A percentile compares a stretch with the other conserved stretches of the same genome.
phyloP scores from a whole-genome alignment of 1,284 basidiomycete genomes.

The Coniophora puteana region DNA sequence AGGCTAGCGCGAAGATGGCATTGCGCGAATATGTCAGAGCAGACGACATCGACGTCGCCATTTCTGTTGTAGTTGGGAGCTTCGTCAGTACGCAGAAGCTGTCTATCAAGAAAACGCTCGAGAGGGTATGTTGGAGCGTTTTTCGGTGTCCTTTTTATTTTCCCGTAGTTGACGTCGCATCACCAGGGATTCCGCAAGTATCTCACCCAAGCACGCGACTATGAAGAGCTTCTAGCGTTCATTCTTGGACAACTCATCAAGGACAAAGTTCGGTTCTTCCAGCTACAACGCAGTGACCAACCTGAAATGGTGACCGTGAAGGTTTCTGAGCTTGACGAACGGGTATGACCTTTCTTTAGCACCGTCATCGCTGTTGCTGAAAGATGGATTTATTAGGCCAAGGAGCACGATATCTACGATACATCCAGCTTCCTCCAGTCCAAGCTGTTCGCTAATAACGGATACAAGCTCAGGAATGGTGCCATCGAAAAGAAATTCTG shows the following conservation, averaged over 20 bases:
- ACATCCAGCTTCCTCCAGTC: constrained; percentile 82
- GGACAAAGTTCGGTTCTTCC: constrained; percentile 85
- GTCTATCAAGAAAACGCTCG: constrained; percentile 96
- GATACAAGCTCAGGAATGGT: constrained; percentile 71
- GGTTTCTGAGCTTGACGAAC: constrained; percentile 76
- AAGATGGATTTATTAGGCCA: constrained; percentile 58
- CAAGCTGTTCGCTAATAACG: constrained; percentile 86
- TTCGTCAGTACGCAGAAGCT: constrained; percentile 98
- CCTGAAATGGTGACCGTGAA: constrained; percentile 76
- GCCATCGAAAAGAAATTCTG: constrained; percentile 71
- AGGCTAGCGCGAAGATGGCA: constrained; percentile 98
- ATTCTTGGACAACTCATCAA: constrained; percentile 93
- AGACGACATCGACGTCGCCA: constrained; percentile 97
- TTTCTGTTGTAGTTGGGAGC: constrained; percentile 91
- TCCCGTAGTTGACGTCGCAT: background rate
- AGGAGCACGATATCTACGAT: constrained; percentile 94
- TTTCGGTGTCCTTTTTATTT: constrained; percentile 4
- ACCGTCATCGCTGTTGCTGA: constrained; percentile 13
- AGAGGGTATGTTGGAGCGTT: constrained; percentile 62
- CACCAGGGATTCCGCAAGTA: constrained; percentile 93
- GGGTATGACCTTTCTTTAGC: constrained; percentile 45
- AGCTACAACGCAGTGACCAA: constrained; percentile 72
- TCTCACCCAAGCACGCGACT: constrained; percentile 89
- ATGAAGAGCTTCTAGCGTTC: constrained; percentile 95
- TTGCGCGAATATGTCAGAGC: constrained; percentile 92